phyloP scores from a whole-genome alignment of 1,139 yeast genomes.

The Pichia sp. region DNA sequence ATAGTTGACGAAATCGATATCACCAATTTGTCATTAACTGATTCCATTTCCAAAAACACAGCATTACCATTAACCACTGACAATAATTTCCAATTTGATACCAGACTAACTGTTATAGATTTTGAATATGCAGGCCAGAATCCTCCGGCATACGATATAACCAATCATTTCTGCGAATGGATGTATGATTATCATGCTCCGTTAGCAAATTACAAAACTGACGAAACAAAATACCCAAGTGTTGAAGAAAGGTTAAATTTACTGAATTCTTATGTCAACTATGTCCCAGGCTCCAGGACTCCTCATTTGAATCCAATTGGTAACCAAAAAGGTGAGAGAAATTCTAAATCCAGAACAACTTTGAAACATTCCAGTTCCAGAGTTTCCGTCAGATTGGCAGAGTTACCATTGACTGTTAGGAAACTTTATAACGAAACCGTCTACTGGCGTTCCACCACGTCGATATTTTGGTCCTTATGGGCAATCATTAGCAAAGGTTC shows the following conservation, averaged over 20 bases:
- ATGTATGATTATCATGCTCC: conserved; percentile 86
- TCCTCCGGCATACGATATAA: conserved; percentile 81
- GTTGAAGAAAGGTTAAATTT: conserved; percentile 62
- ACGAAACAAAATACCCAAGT: conserved; percentile 54
- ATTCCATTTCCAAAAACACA: conserved; percentile 6
- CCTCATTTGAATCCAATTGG: conserved; percentile 15
- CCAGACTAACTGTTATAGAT: conserved; percentile 83
- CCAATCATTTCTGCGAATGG: conserved; percentile 91
- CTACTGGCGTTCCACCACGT: conserved; percentile 77
- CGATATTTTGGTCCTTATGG: conserved; percentile 85
- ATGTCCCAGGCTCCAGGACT: conserved; percentile 25
- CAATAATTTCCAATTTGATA: conserved; percentile 35
- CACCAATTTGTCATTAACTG: conserved; percentile 12
- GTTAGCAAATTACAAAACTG: conserved; percentile 47
- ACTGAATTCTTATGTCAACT: conserved; percentile 63
- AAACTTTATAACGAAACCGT: conserved; percentile 55
- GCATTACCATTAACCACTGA: conserved; percentile 23
- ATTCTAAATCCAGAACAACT: conserved; percentile 3
- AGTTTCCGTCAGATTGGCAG: conserved; percentile 18
- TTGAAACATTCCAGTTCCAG: conserved; percentile 15
- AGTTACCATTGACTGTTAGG: conserved; percentile 32
- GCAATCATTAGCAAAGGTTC: conserved; percentile 48
- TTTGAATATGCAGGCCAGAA: conserved; percentile 96
- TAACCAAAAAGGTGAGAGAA: background rate
- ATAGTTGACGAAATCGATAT: conserved; percentile 12